Conservation (phyloP, 352 stramenopile species). For the Phytophthora constricta region DNA sequence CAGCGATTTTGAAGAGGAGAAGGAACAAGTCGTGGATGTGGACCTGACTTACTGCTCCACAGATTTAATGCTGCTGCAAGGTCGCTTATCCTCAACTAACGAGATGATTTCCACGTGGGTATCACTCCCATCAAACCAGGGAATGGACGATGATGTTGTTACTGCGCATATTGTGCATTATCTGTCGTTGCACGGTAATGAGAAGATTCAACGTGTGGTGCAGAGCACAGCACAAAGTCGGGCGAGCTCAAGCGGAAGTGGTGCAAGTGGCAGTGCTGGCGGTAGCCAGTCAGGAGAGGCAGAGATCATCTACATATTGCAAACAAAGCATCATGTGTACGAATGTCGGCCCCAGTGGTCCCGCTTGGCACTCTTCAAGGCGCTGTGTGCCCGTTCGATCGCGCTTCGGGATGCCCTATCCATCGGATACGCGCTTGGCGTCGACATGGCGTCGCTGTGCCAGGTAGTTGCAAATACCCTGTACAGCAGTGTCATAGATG, state of each 20-base stretch:
- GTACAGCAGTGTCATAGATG: constrained; percentile 47
- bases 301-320: constrained; percentile 84
- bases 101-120: constrained; percentile 77
- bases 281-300: constrained; percentile 38
- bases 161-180: constrained; percentile 84
- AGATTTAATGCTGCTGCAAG: constrained; percentile 86
- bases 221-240: constrained; percentile 58
- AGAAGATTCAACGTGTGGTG: constrained; percentile 74
- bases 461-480: constrained; percentile 86
- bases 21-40: constrained; percentile 51
- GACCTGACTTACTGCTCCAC: constrained; percentile 83
- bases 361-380: constrained; percentile 79
- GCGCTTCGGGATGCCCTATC: constrained; percentile 73
- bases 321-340: constrained; percentile 86
- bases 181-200: constrained; percentile 73
- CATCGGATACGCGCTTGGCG: constrained; percentile 86
- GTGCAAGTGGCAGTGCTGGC: constrained; percentile 15
- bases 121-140: constrained; percentile 76
- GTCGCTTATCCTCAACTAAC: constrained; percentile 36
- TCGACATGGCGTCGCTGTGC: constrained; percentile 89
- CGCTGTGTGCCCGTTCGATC: constrained; percentile 63
- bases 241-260: constrained; percentile 3
- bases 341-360: constrained; percentile 89
- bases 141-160: constrained; percentile 52
- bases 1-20: constrained; percentile 13